Base-by-base conservation (phyloP, 2,329 filamentous ascomycete genomes). In the Chalaropsis thielavioides region DNA sequence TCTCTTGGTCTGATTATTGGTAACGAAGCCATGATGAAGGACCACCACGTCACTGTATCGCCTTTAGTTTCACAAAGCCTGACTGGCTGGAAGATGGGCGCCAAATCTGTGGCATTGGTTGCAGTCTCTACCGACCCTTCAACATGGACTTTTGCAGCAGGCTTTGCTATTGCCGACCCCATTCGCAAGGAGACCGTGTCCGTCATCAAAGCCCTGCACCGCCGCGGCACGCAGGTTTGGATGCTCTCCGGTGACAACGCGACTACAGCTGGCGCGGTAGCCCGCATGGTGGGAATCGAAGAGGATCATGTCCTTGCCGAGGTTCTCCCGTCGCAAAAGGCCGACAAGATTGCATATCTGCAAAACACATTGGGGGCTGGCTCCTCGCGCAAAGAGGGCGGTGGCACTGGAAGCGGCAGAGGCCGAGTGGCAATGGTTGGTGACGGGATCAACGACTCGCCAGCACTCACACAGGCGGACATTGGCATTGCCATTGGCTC, bases 161-260 rank as follows among this genome's bases (percentile, higher is more conserved):
- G 85, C 11, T 85, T 96, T 69, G 85, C 90, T 59, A 86, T 92
- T 61, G 86, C 91, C 0, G 92, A 96, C 69, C 85, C 89, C 0
- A 82, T 96, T 68, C 87, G 92, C 1, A 81, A 83, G 0, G 89
- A 95, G 74, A 85, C 90, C 0, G 74, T 76, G 0, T 71, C 76
- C 7, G 84, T 92, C 19, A 81, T 95, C 66, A 74, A 76, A 6
- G 79, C 84, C 1, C 82, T 96, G 0, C 81, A 83, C 54, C 74
- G 80, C 3, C 81, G 82, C 17, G 84, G 87, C 22, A 85, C 88
- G 59, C 82, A 85, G 40, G 88, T 95, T 3, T 96, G 87, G 84
- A 95, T 96, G 90, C 85, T 96, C 44, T 95, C 90, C 0, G 92
- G 92, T 38, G 92, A 96, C 76, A 96, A 96, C 71, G 77, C 79